A percentile compares a stretch with the other conserved stretches of the same genome.
phyloP scores from a whole-genome alignment of 768 basidiomycete species.

The Trametes meyenii region DNA sequence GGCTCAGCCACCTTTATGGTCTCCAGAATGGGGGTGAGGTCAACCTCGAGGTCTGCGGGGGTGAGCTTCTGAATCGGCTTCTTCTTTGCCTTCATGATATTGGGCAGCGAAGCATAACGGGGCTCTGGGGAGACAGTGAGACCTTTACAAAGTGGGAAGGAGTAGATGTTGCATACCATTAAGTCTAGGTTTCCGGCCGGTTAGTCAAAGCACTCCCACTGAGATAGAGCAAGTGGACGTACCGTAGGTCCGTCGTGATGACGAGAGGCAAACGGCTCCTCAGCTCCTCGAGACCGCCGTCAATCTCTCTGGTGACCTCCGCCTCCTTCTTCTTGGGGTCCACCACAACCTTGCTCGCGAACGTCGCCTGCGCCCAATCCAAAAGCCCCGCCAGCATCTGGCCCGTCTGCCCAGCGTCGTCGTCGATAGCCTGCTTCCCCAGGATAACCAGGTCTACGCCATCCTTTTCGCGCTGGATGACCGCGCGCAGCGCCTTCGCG shows the following conservation, averaged over 20 bases:
- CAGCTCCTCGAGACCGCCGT: slow-evolving; percentile 89
- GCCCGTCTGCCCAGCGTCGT: slow-evolving; percentile 93
- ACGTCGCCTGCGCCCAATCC: slow-evolving; percentile 93
- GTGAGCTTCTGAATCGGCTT: slow-evolving; percentile 88
- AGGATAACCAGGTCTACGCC: slow-evolving; percentile 87
- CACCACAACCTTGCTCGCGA: slow-evolving; percentile 85
- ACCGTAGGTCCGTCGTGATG: slow-evolving; percentile 93
- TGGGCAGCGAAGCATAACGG: slow-evolving; percentile 94
- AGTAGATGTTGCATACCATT: slow-evolving; percentile 55
- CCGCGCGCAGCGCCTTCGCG: slow-evolving; percentile 78
- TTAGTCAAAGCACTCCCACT: not conserved
- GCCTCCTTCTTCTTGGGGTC: slow-evolving; percentile 65
- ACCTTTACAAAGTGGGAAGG: not conserved
- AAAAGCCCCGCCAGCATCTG: slow-evolving; percentile 96
- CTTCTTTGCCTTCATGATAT: slow-evolving; percentile 99
- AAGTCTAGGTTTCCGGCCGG: slow-evolving; percentile 46
- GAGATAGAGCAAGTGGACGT: slow-evolving; percentile 33
- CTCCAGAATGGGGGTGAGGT: slow-evolving; percentile 82
- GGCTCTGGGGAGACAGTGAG: slow-evolving; percentile 60
- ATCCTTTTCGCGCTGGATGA: slow-evolving; percentile 65
- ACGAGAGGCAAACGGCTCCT: slow-evolving; percentile 79
- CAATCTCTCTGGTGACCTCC: slow-evolving; percentile 85
- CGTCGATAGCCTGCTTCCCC: slow-evolving; percentile 98
- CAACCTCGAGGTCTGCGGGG: slow-evolving; percentile 78
- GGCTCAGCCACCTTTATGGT: slow-evolving; percentile 89